phyloP scores from a whole-genome alignment of 2,329 filamentous ascomycete species.

The Epichloe glyceriae region DNA sequence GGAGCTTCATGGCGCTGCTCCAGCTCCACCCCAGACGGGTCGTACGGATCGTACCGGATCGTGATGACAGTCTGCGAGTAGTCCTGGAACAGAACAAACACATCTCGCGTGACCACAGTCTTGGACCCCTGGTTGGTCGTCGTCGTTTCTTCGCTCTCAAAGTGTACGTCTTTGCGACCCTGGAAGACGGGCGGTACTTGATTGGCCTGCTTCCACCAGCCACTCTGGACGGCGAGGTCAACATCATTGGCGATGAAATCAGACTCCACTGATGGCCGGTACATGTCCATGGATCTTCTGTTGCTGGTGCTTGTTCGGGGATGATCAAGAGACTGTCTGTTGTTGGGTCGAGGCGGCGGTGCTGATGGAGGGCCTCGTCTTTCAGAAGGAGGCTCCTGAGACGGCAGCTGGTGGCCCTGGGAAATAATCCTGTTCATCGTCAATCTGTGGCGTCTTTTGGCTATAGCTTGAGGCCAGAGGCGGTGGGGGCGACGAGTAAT shows the following conservation, averaged over 20 bases:
- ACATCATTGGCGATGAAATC: slow-evolving; percentile 82
- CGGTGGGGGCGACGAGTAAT: slow-evolving; percentile 28
- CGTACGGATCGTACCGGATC: slow-evolving; percentile 61
- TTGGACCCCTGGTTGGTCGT: slow-evolving; percentile 57
- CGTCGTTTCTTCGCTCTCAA: slow-evolving; percentile 67
- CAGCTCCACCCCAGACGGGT: slow-evolving; percentile 58
- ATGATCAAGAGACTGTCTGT: slow-evolving; percentile 22
- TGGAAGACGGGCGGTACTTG: slow-evolving; percentile 72
- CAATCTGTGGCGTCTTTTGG: slow-evolving; percentile 25
- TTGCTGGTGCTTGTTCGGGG: slow-evolving; percentile 26
- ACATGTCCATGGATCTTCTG: slow-evolving; percentile 59
- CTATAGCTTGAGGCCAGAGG: slow-evolving; percentile 17
- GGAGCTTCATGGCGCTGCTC: slow-evolving; percentile 82
- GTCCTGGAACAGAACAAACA: slow-evolving; percentile 85
- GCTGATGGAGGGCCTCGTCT: slow-evolving; percentile 31
- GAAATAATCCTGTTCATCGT: slow-evolving; percentile 33
- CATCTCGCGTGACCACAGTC: slow-evolving; percentile 60
- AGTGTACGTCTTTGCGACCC: slow-evolving; percentile 68
- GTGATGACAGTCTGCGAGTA: slow-evolving; percentile 91
- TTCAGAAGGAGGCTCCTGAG: slow-evolving; percentile 26
- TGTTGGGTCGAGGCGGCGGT: slow-evolving; percentile 10
- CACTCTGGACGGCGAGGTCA: slow-evolving; percentile 58
- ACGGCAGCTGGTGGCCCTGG: slow-evolving; percentile 31
- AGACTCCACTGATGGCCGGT: slow-evolving; percentile 61
- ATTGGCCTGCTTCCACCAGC: slow-evolving; percentile 81